A percentile compares a stretch with the other conserved stretches of the same genome.
phyloP scores from a whole-genome alignment of 805 yeast genomes.

The Teunomyces kruisii region DNA sequence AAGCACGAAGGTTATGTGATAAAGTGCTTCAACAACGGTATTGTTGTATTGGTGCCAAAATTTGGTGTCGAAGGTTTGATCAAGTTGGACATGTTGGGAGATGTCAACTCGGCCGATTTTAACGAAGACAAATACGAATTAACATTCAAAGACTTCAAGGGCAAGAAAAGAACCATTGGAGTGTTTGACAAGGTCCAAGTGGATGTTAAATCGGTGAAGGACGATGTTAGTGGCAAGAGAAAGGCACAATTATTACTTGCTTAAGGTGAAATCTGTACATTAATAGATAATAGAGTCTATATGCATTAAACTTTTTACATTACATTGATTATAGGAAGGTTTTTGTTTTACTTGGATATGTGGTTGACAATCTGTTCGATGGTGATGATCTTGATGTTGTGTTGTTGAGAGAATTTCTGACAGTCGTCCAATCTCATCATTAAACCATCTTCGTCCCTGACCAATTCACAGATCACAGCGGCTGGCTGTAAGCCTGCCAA shows the following conservation, averaged over 20 bases:
- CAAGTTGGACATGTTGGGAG: slow-evolving; percentile 72
- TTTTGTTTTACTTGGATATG: slow-evolving; percentile 2
- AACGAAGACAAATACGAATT: slow-evolving; percentile 79
- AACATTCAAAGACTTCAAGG: slow-evolving; percentile 50
- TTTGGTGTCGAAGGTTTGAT: slow-evolving; percentile 95
- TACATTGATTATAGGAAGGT: neutral
- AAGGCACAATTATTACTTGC: slow-evolving; percentile 71
- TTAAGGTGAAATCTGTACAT: neutral
- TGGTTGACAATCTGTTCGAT: slow-evolving; percentile 71
- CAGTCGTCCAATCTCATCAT: slow-evolving; percentile 96
- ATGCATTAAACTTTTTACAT: slow-evolving; percentile 1
- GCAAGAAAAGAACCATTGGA: slow-evolving; percentile 49
- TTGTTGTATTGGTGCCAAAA: slow-evolving; percentile 91
- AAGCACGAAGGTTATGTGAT: slow-evolving; percentile 88
- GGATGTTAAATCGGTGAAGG: slow-evolving; percentile 76
- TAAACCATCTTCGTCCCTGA: slow-evolving; percentile 86
- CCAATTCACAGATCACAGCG: slow-evolving; percentile 91
- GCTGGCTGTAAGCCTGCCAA: slow-evolving; percentile 81
- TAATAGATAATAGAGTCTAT: slow-evolving; percentile 1
- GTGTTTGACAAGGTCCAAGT: slow-evolving; percentile 88
- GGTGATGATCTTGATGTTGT: slow-evolving; percentile 68
- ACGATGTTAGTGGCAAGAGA: slow-evolving; percentile 88
- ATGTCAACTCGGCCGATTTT: slow-evolving; percentile 59
- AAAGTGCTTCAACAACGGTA: slow-evolving; percentile 90
- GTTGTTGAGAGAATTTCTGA: slow-evolving; percentile 59